Percentiles rank a stretch among this genome's conserved stretches.
phyloP scores from a whole-genome alignment of 1,139 yeast genomes.

The Yamadazyma oceani region DNA sequence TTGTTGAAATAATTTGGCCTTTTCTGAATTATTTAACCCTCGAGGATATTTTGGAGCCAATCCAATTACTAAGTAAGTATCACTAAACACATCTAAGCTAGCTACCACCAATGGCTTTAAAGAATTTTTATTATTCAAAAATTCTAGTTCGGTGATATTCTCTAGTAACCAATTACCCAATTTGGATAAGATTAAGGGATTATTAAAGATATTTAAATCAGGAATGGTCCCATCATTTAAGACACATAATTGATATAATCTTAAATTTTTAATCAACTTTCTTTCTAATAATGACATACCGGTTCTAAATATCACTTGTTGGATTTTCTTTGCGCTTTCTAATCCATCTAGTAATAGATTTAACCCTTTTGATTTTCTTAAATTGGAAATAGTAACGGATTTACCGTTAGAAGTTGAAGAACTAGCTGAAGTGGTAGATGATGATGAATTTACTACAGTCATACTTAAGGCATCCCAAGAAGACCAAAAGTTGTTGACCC shows the following conservation, averaged over 20 bases:
- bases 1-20: conserved; percentile 35
- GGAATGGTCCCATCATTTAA: conserved; percentile 80
- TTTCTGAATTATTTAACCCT: conserved; percentile 49
- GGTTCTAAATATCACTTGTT: conserved; percentile 81
- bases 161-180: conserved; percentile 91
- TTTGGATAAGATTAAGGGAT: conserved; percentile 81
- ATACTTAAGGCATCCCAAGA: conserved; percentile 88
- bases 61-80: conserved; percentile 87
- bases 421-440: conserved; percentile 12
- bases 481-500: conserved; percentile 91
- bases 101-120: conserved; percentile 87
- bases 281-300: conserved; percentile 89
- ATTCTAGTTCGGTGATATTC: conserved; percentile 79
- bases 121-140: conserved; percentile 36
- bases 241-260: conserved; percentile 83
- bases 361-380: conserved; percentile 45
- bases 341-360: conserved; percentile 70
- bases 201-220: conserved; percentile 71
- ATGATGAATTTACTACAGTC: conserved; percentile 20
- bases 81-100: conserved; percentile 69
- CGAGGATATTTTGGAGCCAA: conserved; percentile 81
- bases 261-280: conserved; percentile 71
- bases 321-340: conserved; percentile 76
- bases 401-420: conserved; percentile 11
- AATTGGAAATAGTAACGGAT: conserved; percentile 16